Evolutionary conservation across 306 rosid species (phyloP), one percentile per base, ranked within the genome.

Genomic region (Malus asiatica): DNA sequence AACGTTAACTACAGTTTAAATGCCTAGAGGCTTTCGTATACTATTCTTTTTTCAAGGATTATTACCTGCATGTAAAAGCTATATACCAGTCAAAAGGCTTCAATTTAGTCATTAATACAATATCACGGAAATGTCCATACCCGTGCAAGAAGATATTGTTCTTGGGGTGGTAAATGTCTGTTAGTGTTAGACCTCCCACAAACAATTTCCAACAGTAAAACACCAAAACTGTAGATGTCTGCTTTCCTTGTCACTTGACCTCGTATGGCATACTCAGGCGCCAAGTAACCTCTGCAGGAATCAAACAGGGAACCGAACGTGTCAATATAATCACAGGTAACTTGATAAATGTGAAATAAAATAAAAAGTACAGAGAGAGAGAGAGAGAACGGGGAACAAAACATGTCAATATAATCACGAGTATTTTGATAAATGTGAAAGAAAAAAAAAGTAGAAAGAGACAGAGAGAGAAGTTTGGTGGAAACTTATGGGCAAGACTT

Each of bases 161-260:
- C 96, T 75, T 83, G 78, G 25, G 68, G 65, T 42, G 93, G 93
- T 74, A 93, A 88, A 35, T 84, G 83, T 76, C 82, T 87, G 74
- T 88, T 89, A 71, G 91, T 89, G 85, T 93, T 89, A 73, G 72
- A 33, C 84, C 93, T 89, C 77, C 98, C 98, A 73, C 91, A 85
- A 68, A 93, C 91, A 77, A 93, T 90, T 80, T 93, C 98, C 51
- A 93, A 30, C 45, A 90, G 72, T 60, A 93, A 78, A 77, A 93
- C 89, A 68, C 98, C 98, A 81, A 93, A 93, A 82, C 98, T 89
- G 68, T 93, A 93, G 38, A 88, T 71, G 79, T 91, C 97, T 19
- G 97, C 82, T 86, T 89, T 91, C 86, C 92, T 89, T 29, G 98
- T 93, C 78, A 91, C 97, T 82, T 88, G 97, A 76, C 87, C 89